These are phyloP conservation scores for Phytophthora aleatoria DNA, from an alignment of 352 stramenopile genomes.

Conservation along the genomic window DNA sequence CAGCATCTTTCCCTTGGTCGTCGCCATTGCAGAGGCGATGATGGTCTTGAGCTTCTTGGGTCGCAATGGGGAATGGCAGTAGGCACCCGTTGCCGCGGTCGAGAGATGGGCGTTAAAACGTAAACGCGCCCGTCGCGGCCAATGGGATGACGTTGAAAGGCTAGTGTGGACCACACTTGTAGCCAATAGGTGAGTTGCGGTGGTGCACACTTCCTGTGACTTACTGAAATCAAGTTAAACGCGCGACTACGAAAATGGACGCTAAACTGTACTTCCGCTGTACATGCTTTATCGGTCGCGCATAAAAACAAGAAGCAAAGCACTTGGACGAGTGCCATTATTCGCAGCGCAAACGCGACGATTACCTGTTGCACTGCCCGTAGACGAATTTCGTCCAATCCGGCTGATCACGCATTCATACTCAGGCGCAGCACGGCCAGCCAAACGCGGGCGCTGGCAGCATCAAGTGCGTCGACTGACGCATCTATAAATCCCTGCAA, in stretches of 20 bases:
- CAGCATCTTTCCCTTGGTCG: conserved; percentile 60
- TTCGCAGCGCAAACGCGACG: conserved; percentile 18
- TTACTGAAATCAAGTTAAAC: conserved; percentile 21
- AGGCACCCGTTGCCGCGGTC: conserved; percentile 1
- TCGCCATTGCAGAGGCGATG: conserved; percentile 4
- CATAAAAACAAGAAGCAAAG: conserved; percentile 16
- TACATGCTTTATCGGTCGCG: conserved; percentile 19
- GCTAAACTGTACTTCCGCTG: conserved; percentile 9
- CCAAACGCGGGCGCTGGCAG: conserved; percentile 3
- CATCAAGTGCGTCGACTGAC: conserved; percentile 5
- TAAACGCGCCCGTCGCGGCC: conserved; percentile 14
- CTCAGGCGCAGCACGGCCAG: conserved; percentile 5
- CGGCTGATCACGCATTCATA: conserved; percentile 30
- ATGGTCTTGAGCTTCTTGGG: not conserved
- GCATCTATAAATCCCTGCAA: conserved; percentile 3
- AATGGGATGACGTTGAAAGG: conserved; percentile 20
- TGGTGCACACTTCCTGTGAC: conserved; percentile 10
- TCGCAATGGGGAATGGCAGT: conserved; percentile 28
- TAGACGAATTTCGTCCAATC: conserved; percentile 36
- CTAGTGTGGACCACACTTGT: conserved; percentile 8
- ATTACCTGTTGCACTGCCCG: conserved; percentile 14
- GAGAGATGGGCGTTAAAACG: conserved; percentile 13
- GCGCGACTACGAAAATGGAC: conserved; percentile 27
- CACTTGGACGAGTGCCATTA: conserved; percentile 8
- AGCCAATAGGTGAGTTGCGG: conserved; percentile 4